phyloP scores from a whole-genome alignment of 2,329 filamentous ascomycete species.

The Clarireedia paspali region DNA sequence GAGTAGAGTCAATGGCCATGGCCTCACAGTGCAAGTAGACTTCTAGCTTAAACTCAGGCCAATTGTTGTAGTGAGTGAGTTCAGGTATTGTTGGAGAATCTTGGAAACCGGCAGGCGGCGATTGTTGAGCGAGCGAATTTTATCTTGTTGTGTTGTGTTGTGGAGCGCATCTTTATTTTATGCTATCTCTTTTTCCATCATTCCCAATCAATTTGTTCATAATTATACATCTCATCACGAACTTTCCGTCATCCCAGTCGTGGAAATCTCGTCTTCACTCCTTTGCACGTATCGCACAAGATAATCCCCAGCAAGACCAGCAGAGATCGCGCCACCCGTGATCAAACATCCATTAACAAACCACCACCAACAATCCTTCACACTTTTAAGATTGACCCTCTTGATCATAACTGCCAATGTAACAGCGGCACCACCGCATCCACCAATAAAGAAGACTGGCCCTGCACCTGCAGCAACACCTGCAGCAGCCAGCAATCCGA shows the following conservation, averaged over 20 bases:
- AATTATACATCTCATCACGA: too few species aligned
- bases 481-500: constrained; percentile 61
- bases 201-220: too few species aligned
- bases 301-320: constrained; percentile 54
- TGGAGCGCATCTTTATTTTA: too few species aligned
- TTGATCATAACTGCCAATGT: constrained; percentile 60
- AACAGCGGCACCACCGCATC: constrained; percentile 55
- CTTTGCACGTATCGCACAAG: constrained; percentile 38
- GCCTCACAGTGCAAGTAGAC: too few species aligned
- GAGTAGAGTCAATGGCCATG: too few species aligned
- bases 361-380: constrained; percentile 70
- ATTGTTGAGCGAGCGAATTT: too few species aligned
- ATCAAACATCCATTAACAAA: constrained; percentile 65
- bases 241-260: background rate
- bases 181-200: too few species aligned
- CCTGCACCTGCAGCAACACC: constrained; percentile 61
- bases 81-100: too few species aligned
- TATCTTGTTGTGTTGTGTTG: too few species aligned
- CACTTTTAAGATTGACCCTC: constrained; percentile 56
- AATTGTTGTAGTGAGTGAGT: too few species aligned
- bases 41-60: too few species aligned
- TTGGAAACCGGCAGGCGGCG: too few species aligned
- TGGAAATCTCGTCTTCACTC: background rate
- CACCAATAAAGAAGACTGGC: constrained; percentile 59
- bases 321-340: constrained; percentile 54